Evolutionary conservation across 2,329 filamentous ascomycete species (phyloP), one percentile per base, ranked within the genome.

Genomic region (Nothophoma quercina): DNA sequence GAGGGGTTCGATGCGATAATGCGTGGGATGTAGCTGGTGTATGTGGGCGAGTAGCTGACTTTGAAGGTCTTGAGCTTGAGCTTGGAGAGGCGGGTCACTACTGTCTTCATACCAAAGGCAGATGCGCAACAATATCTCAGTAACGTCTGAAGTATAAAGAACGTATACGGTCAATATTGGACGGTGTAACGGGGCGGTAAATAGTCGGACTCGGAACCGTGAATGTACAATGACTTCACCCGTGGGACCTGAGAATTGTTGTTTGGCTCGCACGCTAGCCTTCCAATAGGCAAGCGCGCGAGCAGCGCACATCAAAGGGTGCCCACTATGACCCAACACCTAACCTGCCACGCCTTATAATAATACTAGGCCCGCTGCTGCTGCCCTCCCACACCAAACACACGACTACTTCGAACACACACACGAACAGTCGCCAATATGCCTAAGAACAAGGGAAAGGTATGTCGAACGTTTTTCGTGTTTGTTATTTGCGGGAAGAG

Each of bases 391-490:
- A 50, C 44, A 51, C 43, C 32, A 52, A 25, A 58, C 50, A 49
- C 51, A 29, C 33, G 43, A 46, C 54, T 43, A 33, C 32, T 35
- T 48, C 32, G 39, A 25, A 19, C 4, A 28, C 18, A n/a, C 32
- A 45, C 56, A 29, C 51, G 39, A 50, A 58, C 32, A 55, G 40
- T 51, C 46, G 62, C 68, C 78, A 87, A 79, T 59, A 97, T 97
- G 93, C 93, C 93, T 74, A 97, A 97, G 91, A 97, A 97, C 79
- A 97, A 97, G 88, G 93, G 93, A 93, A 97, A 96, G 83, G 92
- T 96, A 83, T 75, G 69, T 65, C n/a, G n/a, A n/a, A 55, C 13
- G n/a, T 19, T 21, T 38, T n/a, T 47, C 23, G 6, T 50, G 34
- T 15, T 12, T 18, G 25, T 23, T 26, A 15, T 13, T 28, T 26